Evolutionary conservation across 2,329 filamentous ascomycete species (phyloP), one percentile per base, ranked within the genome.

Genomic region (Fusarium dlaminii): DNA sequence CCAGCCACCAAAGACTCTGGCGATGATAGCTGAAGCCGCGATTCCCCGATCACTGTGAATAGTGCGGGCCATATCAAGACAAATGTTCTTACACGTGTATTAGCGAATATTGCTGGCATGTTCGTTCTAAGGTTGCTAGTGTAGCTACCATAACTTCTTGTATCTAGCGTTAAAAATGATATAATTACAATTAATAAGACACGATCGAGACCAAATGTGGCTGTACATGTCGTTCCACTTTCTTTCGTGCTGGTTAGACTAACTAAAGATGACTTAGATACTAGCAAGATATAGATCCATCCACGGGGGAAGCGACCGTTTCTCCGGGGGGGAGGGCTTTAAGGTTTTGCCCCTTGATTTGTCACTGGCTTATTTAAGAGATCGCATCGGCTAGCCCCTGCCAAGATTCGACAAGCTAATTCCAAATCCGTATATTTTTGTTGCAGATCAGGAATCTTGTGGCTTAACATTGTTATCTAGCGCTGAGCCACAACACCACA

Each of bases 361-460:
- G 20, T n/a, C 10, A n/a, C n/a, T n/a, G n/a, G n/a, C 7, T 6
- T 40, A 10, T 13, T 40, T 3, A 11, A 15, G 20, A 34, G 3
- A 36, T 22, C 20, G 8, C 15, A 36, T 24, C 14, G 30, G 37
- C 24, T 36, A 30, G 13, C 30, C 49, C 37, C 49, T 57, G 49
- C 59, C 49, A 57, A 57, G 36, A 15, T 18, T n/a, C 6, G 1
- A 20, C 8, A 37, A 22, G 12, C 29, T 27, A 11, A 58, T 58
- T 49, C 55, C 40, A 22, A 36, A 32, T 56, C 43, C 32, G 13
- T 20, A 30, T 34, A 9, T 5, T 5, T 24, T 14, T 24, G 11
- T 18, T 58, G 32, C 24, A 49, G 40, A 51, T 29, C 55, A 48
- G 42, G 42, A 49, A 49, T 58, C 43, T 10, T 49, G 32, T 48